A percentile compares a stretch with the other conserved stretches of the same genome.
Conservation (phyloP, 2,329 filamentous ascomycete species). For the Cercospora sojina region DNA sequence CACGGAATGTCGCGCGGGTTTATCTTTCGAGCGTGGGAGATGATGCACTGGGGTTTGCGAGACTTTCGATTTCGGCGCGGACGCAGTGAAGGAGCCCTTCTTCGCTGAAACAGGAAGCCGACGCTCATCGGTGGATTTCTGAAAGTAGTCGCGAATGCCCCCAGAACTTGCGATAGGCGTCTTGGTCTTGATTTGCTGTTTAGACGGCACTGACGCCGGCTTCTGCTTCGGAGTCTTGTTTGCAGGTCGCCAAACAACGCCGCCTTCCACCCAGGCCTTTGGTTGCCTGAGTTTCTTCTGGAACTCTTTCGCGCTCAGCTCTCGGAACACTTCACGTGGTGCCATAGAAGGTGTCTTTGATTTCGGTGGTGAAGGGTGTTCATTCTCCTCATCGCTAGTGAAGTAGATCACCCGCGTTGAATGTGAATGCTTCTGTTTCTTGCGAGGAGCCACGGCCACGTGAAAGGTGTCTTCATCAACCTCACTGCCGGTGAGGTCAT, state of each 20-base stretch:
- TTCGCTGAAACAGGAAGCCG: not conserved
- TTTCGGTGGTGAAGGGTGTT: not conserved
- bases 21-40: not conserved
- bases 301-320: not conserved
- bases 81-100: not conserved
- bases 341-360: not conserved
- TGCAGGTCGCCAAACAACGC: not conserved
- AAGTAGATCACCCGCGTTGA: not conserved
- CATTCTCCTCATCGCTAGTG: conserved; percentile 3
- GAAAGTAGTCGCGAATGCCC: not conserved
- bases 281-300: not conserved
- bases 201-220: not conserved
- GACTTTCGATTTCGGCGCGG: not conserved
- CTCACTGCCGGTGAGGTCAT: conserved; percentile 6
- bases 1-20: not conserved
- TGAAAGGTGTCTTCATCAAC: not conserved
- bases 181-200: no score
- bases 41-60: not conserved
- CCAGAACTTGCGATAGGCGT: not conserved
- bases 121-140: not conserved
- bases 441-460: not conserved
- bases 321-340: not conserved
- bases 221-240: not conserved
- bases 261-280: not conserved
- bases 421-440: not conserved